Percentiles rank a stretch among this genome's conserved stretches.
Evolutionary conservation across 2,329 filamentous ascomycete genomes (phyloP).

Genomic region (Zymoseptoria crescenta): DNA sequence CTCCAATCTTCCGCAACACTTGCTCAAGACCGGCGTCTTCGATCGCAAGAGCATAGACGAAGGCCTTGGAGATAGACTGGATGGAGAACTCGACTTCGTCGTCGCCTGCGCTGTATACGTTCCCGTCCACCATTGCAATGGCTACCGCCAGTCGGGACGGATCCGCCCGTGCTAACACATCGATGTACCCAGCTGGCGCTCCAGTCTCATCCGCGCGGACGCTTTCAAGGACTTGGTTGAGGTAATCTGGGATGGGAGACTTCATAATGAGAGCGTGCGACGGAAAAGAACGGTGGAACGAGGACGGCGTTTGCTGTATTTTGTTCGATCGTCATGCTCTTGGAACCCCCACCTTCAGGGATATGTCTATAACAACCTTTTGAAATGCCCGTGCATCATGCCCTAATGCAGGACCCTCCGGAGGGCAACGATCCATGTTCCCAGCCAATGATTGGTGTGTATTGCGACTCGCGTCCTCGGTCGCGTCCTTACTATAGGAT

Average conservation of each 20-base stretch:
- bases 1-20: conserved; percentile 36
- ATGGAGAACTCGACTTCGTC: conserved; percentile 36
- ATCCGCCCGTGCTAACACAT: conserved; percentile 33
- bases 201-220: conserved; percentile 21
- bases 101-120: conserved; percentile 35
- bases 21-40: conserved; percentile 31
- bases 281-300: too few relatives aligned
- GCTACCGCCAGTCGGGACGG: conserved; percentile 35
- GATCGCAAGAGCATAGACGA: conserved; percentile 37
- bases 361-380: too few relatives aligned
- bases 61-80: conserved; percentile 37
- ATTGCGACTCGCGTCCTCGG: too few relatives aligned
- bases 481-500: too few relatives aligned
- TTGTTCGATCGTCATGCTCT: not conserved
- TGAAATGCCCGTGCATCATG: too few relatives aligned
- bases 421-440: too few relatives aligned
- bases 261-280: conserved; percentile 10
- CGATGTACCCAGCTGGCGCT: conserved; percentile 33
- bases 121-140: conserved; percentile 35
- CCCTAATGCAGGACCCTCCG: too few relatives aligned
- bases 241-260: conserved; percentile 21
- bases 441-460: too few relatives aligned
- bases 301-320: too few relatives aligned
- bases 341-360: not conserved
- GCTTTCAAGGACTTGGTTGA: conserved; percentile 16